A percentile compares a stretch with the other conserved stretches of the same genome.
phyloP scores from a whole-genome alignment of 2,329 filamentous ascomycete species.

The Arthrobotrys conoides region DNA sequence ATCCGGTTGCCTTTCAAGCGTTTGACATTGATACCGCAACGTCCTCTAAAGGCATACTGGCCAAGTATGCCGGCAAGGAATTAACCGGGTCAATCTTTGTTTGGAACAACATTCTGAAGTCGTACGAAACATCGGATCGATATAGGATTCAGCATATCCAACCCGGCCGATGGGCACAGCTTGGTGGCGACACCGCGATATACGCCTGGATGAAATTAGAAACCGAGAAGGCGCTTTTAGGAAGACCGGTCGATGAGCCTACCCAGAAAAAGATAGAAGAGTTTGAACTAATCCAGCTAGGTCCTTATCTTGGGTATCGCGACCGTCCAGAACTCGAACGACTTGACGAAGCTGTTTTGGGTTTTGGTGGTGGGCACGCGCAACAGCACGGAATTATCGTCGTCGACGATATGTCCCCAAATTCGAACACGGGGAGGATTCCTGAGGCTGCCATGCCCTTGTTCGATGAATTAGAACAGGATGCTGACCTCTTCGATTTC shows the following conservation, averaged over 20 bases:
- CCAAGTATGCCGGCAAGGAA: neutral
- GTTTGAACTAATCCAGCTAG: neutral
- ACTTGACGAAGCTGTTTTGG: no score
- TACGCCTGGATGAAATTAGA: conserved; percentile 1
- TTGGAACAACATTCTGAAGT: neutral
- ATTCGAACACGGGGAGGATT: no score
- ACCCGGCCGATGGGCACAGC: neutral
- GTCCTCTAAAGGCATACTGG: neutral
- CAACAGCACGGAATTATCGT: no score
- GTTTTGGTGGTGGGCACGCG: no score
- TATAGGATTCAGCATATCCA: neutral
- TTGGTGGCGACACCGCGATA: neutral
- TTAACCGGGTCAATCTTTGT: neutral
- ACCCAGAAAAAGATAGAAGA: neutral
- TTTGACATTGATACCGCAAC: neutral
- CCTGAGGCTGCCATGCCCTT: no score
- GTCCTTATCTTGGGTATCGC: neutral
- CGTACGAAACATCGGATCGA: neutral
- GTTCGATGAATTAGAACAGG: no score
- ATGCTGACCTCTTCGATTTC: no score
- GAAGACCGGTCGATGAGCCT: neutral
- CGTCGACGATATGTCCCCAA: no score
- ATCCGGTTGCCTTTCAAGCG: neutral
- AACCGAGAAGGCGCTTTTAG: neutral
- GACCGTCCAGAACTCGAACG: no score